Evolutionary conservation across 1,284 basidiomycete species (phyloP), one percentile per base, ranked within the genome.

Genomic region (Ceratobasidium sp.): DNA sequence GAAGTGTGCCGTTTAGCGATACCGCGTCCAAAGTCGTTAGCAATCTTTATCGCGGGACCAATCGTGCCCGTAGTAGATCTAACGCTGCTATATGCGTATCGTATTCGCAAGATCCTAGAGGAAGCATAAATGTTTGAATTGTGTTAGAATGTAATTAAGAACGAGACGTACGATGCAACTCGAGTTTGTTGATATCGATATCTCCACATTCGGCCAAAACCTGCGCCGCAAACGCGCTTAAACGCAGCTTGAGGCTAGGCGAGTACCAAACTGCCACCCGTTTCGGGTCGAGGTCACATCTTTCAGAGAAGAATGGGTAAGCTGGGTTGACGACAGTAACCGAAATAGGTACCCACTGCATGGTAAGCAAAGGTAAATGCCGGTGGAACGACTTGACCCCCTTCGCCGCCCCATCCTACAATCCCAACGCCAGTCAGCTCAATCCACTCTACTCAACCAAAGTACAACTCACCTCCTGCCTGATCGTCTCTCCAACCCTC

Each of bases 231-330:
- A 88, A 86, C 13, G 85, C 86, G 59, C 88, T 89, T 9, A 91
- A 83, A 65, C 87, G 86, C 32, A 90, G 79, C 76, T 86, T 87
- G 78, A 87, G 83, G 68, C 86, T 83, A 4, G 87, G 85, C 2
- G 86, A 89, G 87, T 88, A 90, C 90, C 90, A 91, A 0, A 88
- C 84, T 0, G 89, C 90, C 6, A 87, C 77, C 56, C 84, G 84
- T 0, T 83, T 82, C 0, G 87, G 85, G 73, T 88, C 87, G 66
- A 91, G 79, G 78, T 90, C 88, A 78, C 90, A 91, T 78, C 89
- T 85, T 66, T 19, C 22, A 25, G 2, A 17, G 9, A 44, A 40
- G 6, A 11, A 25, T 34, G 22, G 44, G 15, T 65, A 3, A 67
- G n/a, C 40, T n/a, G 8, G 13, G 56, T 49, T 65, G 43, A 5